A percentile compares a stretch with the other conserved stretches of the same genome.
Conservation (phyloP, 2,329 filamentous ascomycete genomes). For the Botrytis porri region DNA sequence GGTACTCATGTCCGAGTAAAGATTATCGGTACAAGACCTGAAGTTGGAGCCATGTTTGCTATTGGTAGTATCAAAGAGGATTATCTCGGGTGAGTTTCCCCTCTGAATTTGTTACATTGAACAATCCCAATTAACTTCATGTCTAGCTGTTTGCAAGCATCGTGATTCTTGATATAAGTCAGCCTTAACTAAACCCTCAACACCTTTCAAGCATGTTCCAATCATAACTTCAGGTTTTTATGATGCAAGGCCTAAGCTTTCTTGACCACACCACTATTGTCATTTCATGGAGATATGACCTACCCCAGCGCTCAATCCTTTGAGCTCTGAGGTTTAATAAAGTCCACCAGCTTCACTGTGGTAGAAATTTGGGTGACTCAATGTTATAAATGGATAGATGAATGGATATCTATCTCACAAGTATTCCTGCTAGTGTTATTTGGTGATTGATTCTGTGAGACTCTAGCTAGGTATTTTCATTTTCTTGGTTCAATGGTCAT, state of each 20-base stretch:
- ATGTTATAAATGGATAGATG: constrained; percentile 4
- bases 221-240: not conserved
- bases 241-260: not conserved
- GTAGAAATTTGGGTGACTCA: not conserved
- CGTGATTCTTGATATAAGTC: constrained; percentile 22
- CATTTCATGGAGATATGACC: not conserved
- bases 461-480: too few relatives aligned
- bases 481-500: not conserved
- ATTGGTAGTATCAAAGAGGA: constrained; percentile 95
- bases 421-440: not conserved
- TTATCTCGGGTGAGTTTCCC: constrained; percentile 58
- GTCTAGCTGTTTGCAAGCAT: constrained; percentile 32
- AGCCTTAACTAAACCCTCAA: not conserved
- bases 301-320: not conserved
- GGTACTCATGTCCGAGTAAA: constrained; percentile 92
- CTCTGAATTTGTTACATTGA: not conserved
- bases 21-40: constrained; percentile 88
- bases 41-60: constrained; percentile 92
- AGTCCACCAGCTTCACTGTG: not conserved
- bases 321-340: not conserved
- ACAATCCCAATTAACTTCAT: constrained; percentile 13
- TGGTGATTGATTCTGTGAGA: not conserved
- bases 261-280: not conserved
- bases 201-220: not conserved
- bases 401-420: constrained; percentile 6